phyloP scores from a whole-genome alignment of 768 basidiomycete species.

The Jaapia argillacea region DNA sequence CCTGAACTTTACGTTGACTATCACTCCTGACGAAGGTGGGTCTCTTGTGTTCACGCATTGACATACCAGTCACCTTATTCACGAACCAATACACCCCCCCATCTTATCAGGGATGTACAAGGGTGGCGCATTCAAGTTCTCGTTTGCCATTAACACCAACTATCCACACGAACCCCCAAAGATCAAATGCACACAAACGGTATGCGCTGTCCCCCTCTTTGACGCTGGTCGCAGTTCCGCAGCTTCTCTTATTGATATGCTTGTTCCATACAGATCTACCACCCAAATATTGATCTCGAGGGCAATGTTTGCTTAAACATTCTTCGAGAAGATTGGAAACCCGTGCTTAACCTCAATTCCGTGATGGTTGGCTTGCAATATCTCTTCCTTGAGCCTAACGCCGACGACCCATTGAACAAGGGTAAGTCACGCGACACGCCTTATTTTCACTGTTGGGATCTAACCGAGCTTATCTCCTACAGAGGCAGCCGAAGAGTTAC shows the following conservation, averaged over 20 bases:
- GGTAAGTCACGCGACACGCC: constrained; percentile 61
- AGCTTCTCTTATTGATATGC: background rate
- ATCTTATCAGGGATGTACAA: constrained; percentile 84
- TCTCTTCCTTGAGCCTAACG: constrained; percentile 96
- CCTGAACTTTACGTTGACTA: constrained; percentile 92
- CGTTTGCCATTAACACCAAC: constrained; percentile 92
- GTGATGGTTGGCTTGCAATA: constrained; percentile 99
- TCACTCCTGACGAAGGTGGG: constrained; percentile 93
- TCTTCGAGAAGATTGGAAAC: constrained; percentile 99
- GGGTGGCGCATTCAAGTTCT: constrained; percentile 88
- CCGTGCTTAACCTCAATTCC: constrained; percentile 92
- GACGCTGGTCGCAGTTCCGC: background rate
- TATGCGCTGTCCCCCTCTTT: constrained; percentile 18
- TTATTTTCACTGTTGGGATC: constrained; percentile 1
- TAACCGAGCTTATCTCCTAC: constrained; percentile 9
- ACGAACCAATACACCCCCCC: background rate
- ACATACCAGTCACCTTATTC: constrained; percentile 1
- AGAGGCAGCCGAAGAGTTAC: constrained; percentile 96
- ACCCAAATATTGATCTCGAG: constrained; percentile 96
- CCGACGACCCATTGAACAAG: constrained; percentile 98
- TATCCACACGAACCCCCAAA: constrained; percentile 99
- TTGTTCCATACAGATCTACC: constrained; percentile 74
- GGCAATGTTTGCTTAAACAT: constrained; percentile 99
- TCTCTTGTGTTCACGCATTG: too few species aligned
- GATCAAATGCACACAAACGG: constrained; percentile 94